Conservation (phyloP, 768 basidiomycete species). For the Rubroboletus satanas region DNA sequence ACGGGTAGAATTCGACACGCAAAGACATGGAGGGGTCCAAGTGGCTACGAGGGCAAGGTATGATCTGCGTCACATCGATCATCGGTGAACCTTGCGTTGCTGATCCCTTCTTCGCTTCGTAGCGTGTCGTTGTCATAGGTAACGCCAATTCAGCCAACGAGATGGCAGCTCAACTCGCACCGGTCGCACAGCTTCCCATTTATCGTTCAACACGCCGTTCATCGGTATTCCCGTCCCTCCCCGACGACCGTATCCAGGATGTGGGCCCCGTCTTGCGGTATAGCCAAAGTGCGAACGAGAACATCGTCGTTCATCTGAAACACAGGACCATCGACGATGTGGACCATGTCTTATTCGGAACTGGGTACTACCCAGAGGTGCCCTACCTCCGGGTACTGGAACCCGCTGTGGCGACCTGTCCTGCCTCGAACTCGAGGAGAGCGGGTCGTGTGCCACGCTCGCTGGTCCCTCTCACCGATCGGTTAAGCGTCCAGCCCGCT, state of each 20-base stretch:
- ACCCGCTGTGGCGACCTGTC: neutral
- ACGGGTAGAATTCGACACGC: constrained; percentile 41
- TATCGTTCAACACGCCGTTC: constrained; percentile 45
- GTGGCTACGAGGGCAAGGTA: constrained; percentile 35
- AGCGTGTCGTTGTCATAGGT: constrained; percentile 47
- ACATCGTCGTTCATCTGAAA: constrained; percentile 34
- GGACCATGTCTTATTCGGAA: constrained; percentile 43
- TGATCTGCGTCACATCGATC: neutral
- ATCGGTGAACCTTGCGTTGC: neutral
- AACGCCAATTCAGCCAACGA: constrained; percentile 55
- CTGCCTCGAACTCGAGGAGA: neutral
- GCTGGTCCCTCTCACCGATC: constrained; percentile 30
- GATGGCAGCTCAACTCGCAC: constrained; percentile 43
- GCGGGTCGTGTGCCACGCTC: neutral
- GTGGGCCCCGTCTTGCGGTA: constrained; percentile 41
- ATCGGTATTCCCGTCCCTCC: constrained; percentile 41
- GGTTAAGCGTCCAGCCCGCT: constrained; percentile 23
- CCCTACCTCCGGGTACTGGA: constrained; percentile 37
- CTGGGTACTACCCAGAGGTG: constrained; percentile 44
- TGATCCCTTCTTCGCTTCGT: neutral
- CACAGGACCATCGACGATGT: constrained; percentile 39
- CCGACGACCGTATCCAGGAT: constrained; percentile 41
- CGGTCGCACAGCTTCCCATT: constrained; percentile 38
- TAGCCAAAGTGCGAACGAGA: constrained; percentile 13
- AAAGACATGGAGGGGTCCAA: constrained; percentile 40